Evolutionary conservation across 2,329 filamentous ascomycete species (phyloP), one percentile per base, ranked within the genome.

Genomic region (Fusarium lyarnte): DNA sequence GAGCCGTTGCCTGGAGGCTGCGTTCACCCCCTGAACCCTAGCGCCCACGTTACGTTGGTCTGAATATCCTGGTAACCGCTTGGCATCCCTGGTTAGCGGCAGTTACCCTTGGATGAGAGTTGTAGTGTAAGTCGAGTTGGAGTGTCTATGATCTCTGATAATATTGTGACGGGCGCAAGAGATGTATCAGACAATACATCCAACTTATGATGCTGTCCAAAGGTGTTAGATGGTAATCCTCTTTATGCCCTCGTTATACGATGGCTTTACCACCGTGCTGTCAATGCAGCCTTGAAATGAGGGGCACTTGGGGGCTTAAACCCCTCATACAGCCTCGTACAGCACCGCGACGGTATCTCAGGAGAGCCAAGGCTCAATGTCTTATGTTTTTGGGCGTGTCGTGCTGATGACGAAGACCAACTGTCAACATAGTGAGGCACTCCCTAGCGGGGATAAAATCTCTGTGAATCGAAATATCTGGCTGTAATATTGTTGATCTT

Each of bases 21-120:
- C 23, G 12, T 43, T 35, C 62, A 66, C 59, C 38, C 68, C 64
- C 41, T 33, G 23, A 41, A 65, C 63, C 74, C 74, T 65, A 61
- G 71, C 51, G 25, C 63, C 74, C 74, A 77, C 73, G 74, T 76
- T 76, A 72, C 63, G 71, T 66, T 76, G 71, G 75, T 55, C 66
- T 63, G 69, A 72, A 61, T 47, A 75, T 67, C 73, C 73, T 73
- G 46, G 66, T 42, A 65, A 38, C 57, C 58, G 41, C 74, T 73
- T 72, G 67, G 63, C 66, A 61, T 42, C 16, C 42, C 60, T 59
- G 49, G 60, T 27, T 68, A 72, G 74, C 64, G 72, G 60, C 64
- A 75, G 67, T 67, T 63, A 70, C 53, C 70, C 61, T 62, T 54
- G 61, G 41, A 67, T 29, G 41, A 46, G 47, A 64, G 33, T 59